A percentile compares a stretch with the other conserved stretches of the same genome.
Evolutionary conservation across 441 rosid species (phyloP).

Genomic region (Adansonia madagascariensis): DNA sequence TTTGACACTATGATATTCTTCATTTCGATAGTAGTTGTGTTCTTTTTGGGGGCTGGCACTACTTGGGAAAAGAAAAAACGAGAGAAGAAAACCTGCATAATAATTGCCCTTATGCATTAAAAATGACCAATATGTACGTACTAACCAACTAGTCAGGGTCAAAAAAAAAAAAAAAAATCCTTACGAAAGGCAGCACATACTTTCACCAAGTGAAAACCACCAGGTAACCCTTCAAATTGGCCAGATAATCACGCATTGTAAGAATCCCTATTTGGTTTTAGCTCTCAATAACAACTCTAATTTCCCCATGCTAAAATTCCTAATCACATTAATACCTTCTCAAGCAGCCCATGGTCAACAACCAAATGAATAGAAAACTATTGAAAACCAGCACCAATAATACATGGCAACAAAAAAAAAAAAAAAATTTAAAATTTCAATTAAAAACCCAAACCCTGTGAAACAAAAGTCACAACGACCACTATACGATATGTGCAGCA

Average conservation of each 20-base stretch:
- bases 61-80: not conserved
- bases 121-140: not conserved
- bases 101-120: not conserved
- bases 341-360: not conserved
- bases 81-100: not conserved
- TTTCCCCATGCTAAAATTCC: not conserved
- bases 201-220: not conserved
- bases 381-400: not conserved
- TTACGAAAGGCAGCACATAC: not conserved
- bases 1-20: not conserved
- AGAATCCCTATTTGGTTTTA: slow-evolving; percentile 6
- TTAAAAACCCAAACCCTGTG: not conserved
- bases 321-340: not conserved
- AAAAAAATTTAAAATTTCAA: not conserved
- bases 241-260: not conserved
- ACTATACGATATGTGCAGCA: not conserved
- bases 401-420: not conserved
- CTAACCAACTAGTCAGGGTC: not conserved
- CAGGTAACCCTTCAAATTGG: not conserved
- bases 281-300: not conserved
- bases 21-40: not conserved
- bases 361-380: not conserved
- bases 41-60: not conserved
- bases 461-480: not conserved
- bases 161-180: not conserved